These are phyloP conservation scores for Saussurea involucrata DNA, from an alignment of 129 eudicot species.

Conservation along the genomic window DNA sequence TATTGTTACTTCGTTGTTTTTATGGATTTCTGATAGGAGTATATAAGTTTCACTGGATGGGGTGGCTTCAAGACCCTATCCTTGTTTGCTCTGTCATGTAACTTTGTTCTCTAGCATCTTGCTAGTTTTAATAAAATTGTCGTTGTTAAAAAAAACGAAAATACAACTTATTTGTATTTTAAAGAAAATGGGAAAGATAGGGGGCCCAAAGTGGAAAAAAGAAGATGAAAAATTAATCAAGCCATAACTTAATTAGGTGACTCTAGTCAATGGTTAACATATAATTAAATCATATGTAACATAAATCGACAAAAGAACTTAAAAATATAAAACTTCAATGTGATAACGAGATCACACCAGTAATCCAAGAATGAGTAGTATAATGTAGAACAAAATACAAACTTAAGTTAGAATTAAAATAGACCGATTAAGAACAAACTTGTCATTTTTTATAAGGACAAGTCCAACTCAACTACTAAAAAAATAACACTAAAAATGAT, in stretches of 20 bases:
- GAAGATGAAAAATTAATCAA: background rate
- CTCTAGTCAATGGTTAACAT: background rate
- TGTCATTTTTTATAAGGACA: background rate
- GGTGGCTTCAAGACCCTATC: no score
- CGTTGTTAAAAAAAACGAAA: no score
- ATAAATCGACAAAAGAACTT: background rate
- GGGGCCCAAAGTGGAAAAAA: background rate
- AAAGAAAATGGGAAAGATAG: background rate
- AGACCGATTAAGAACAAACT: background rate
- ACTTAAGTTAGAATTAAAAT: background rate
- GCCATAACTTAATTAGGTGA: background rate
- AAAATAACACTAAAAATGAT: no score
- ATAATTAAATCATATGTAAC: background rate
- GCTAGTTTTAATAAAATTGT: no score
- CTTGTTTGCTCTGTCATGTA: no score
- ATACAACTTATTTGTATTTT: background rate
- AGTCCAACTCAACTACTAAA: no score
- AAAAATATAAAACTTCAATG: background rate
- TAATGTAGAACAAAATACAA: background rate
- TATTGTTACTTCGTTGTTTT: no score
- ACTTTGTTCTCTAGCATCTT: no score
- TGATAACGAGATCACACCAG: background rate
- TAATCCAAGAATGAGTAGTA: background rate
- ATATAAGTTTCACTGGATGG: no score
- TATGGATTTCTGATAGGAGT: no score